Evolutionary conservation across 1,284 basidiomycete genomes (phyloP), one percentile per base, ranked within the genome.

Genomic region (Amylostereum areolatum): DNA sequence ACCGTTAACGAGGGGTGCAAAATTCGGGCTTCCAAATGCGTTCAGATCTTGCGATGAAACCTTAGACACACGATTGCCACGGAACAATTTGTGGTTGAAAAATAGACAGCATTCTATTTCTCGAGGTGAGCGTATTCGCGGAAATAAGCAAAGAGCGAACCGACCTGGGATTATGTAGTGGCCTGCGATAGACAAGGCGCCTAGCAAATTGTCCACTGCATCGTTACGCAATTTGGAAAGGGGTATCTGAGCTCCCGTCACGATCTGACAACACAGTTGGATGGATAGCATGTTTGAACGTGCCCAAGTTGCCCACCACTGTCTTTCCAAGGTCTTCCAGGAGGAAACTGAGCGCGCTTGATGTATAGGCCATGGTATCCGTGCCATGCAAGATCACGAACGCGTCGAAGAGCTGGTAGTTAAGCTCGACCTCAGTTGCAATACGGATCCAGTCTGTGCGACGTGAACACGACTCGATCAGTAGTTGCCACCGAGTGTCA

Each of bases 191-290:
- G 86, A 85, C 33, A 97, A 68, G 4, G 92, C 89, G 3, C 92
- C 92, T 59, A 97, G 81, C 3, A 94, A 68, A 62, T 95, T 95
- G 59, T 94, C 92, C 3, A 91, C 82, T 3, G 90, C 92, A 65
- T 97, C 92, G 59, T 94, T 96, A 9, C 92, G 77, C 33, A 94
- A 70, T 63, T 92, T 85, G 4, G 89, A 92, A 45, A 96, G 71
- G 4, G 93, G 92, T 47, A 97, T 94, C 68, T 97, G 93, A 1
- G 93, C 92, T 2, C 93, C 93, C 1, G 93, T 95, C 28, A 96
- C 63, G 52, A 96, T 91, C 82, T 87, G 50, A 28, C 18, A 18
- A 32, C 31, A 45, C n/a, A 27, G 49, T 36, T 9, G 43, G 44
- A 41, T 25, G 25, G 25, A 46, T 37, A 32, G 35, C 40, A 18